Conservation (phyloP, 495 filamentous ascomycete species). For the Tricharina praecox region DNA sequence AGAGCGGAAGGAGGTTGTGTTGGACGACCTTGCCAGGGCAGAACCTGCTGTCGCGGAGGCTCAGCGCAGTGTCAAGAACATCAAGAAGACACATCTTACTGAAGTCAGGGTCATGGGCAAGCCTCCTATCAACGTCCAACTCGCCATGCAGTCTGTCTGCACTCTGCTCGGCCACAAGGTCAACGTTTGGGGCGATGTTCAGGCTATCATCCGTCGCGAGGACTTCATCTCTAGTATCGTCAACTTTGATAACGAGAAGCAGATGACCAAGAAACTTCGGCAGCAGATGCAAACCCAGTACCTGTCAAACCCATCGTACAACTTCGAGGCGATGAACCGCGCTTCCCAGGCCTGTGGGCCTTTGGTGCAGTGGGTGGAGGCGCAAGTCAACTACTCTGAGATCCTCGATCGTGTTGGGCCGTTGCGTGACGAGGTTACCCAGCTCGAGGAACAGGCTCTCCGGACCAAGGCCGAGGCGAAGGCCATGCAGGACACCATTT, state of each 20-base stretch:
- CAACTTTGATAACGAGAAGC: constrained; percentile 85
- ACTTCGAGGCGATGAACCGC: constrained; percentile 83
- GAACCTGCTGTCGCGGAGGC: constrained; percentile 89
- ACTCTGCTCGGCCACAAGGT: constrained; percentile 82
- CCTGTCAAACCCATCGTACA: constrained; percentile 82
- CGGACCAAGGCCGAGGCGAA: constrained; percentile 89
- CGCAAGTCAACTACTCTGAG: constrained; percentile 92
- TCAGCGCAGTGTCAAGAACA: constrained; percentile 88
- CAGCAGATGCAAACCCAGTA: constrained; percentile 85
- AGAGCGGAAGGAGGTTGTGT: constrained; percentile 62
- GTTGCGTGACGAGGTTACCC: constrained; percentile 70
- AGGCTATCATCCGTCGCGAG: constrained; percentile 70
- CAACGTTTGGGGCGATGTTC: constrained; percentile 76
- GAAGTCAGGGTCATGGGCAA: constrained; percentile 95
- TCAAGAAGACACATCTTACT: constrained; percentile 89
- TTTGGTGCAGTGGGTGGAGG: constrained; percentile 90
- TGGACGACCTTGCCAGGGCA: constrained; percentile 72
- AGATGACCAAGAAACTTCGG: constrained; percentile 74
- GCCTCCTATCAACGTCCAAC: constrained; percentile 73
- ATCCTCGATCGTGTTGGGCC: constrained; percentile 92
- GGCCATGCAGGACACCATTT: constrained; percentile 75
- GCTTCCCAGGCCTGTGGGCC: constrained; percentile 95
- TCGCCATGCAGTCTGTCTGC: constrained; percentile 89
- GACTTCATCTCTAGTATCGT: constrained; percentile 98
- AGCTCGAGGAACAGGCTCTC: constrained; percentile 73